Base-by-base conservation (phyloP, 208 protist species). In the Naegleria gruberi region DNA sequence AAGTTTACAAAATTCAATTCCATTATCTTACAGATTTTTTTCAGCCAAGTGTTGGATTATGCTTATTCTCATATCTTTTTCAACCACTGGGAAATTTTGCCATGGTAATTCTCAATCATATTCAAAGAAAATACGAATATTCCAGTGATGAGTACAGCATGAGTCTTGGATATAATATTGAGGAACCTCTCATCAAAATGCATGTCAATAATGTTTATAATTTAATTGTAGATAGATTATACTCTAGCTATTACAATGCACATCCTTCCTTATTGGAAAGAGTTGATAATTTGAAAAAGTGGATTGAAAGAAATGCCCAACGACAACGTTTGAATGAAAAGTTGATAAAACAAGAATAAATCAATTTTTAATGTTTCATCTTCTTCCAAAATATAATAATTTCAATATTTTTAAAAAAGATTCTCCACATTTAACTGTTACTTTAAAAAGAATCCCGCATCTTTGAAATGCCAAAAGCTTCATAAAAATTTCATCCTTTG, bases 201-300 rank as follows among this genome's bases (percentile, higher is more conserved):
- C 86, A 89, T 55, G 57, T 82, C 10, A 82, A 82, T 45, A 89
- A 55, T 45, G 44, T 89, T 23, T 57, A 89, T 44, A 89, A 89
- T 89, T 44, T 89, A 44, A 82, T 89, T 82, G 86, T 89, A 30
- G 86, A 89, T 43, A 89, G 51, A 82, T 12, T 41, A 0, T 89
- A 89, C 44, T 89, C 86, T 10, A 89, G 86, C 42, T 89, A 89
- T 45, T 89, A 89, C 44, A 77, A 82, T 55, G 34, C 86, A n/a
- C 86, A 89, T 45, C 86, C 86, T 4, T 55, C 41, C 1, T 43
- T 89, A 5, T 46, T 89, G 42, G 86, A 89, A 26, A 42, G 86
- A 77, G 17, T 89, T 17, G 86, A 89, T 5, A 44, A 84, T 34
- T 45, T 84, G 0, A 45, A 84, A 30, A 15, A 43, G 8, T 84